Percentiles rank a stretch among this genome's conserved stretches.
phyloP scores from a whole-genome alignment of 805 yeast species.

The Lipomyces kockii region DNA sequence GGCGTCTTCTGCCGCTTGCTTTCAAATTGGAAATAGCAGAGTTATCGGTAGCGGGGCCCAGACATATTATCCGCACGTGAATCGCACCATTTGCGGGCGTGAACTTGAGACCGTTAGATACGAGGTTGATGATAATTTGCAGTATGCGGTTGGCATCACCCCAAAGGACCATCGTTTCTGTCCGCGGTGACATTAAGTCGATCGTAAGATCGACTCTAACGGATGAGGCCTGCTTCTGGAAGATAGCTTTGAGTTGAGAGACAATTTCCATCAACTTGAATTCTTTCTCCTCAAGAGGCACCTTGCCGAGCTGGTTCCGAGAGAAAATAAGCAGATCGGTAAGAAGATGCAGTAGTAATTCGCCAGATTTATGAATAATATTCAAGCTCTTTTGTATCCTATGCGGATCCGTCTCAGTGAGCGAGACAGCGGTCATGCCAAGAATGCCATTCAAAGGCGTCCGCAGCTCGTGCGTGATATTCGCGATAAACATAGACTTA shows the following conservation, averaged over 20 bases:
- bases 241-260: slow-evolving; percentile 82
- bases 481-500: slow-evolving; percentile 89
- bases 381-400: slow-evolving; percentile 76
- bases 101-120: slow-evolving; percentile 89
- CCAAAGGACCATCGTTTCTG: slow-evolving; percentile 65
- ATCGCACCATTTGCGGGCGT: slow-evolving; percentile 65
- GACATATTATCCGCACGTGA: slow-evolving; percentile 35
- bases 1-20: not conserved
- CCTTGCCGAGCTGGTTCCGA: slow-evolving; percentile 83
- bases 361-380: slow-evolving; percentile 89
- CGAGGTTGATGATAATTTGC: slow-evolving; percentile 90
- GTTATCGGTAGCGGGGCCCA: slow-evolving; percentile 59
- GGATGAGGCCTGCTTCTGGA: slow-evolving; percentile 76
- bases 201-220: slow-evolving; percentile 72
- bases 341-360: slow-evolving; percentile 80
- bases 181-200: slow-evolving; percentile 56
- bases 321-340: slow-evolving; percentile 91
- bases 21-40: not conserved
- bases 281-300: slow-evolving; percentile 80
- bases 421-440: slow-evolving; percentile 92
- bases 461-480: slow-evolving; percentile 90
- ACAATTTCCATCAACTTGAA: slow-evolving; percentile 82
- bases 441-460: slow-evolving; percentile 95
- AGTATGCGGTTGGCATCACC: slow-evolving; percentile 91
- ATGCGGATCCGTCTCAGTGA: slow-evolving; percentile 76